Evolutionary conservation across 192 early-diverging fungal genomes (phyloP).

Genomic region (Phlyctochytrium arcticum): DNA sequence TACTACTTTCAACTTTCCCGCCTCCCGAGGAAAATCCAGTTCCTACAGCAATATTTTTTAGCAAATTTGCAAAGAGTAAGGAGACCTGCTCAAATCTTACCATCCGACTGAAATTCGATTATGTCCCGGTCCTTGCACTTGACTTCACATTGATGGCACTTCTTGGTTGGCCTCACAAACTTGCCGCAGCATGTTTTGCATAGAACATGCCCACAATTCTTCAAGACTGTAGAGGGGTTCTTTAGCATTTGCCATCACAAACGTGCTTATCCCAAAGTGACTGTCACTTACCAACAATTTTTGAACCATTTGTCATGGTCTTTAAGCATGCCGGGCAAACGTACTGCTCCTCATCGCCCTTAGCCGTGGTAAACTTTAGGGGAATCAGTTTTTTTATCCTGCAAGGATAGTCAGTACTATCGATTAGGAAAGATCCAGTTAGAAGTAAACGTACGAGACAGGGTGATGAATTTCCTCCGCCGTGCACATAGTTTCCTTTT

Average conservation of each 20-base stretch:
- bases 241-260: no score
- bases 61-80: neutral
- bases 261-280: no score
- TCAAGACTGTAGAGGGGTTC: constrained; percentile 47
- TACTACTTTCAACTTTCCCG: constrained; percentile 58
- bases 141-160: constrained; percentile 64
- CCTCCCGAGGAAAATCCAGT: constrained; percentile 65
- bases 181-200: constrained; percentile 62
- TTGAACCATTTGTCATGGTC: constrained; percentile 65
- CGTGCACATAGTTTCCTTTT: constrained; percentile 57
- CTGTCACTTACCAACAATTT: constrained; percentile 58
- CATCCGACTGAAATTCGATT: constrained; percentile 63
- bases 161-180: constrained; percentile 65
- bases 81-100: constrained; percentile 25
- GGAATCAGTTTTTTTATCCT: constrained; percentile 65
- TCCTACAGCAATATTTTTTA: constrained; percentile 19
- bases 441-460: constrained; percentile 43
- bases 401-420: neutral
- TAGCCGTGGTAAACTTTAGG: constrained; percentile 56
- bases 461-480: constrained; percentile 61
- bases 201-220: constrained; percentile 69
- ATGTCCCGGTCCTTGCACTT: constrained; percentile 69
- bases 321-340: constrained; percentile 73
- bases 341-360: constrained; percentile 35
- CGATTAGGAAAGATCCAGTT: neutral